Evolutionary conservation across 2,329 filamentous ascomycete species (phyloP).

Genomic region (Botryotinia narcissicola): DNA sequence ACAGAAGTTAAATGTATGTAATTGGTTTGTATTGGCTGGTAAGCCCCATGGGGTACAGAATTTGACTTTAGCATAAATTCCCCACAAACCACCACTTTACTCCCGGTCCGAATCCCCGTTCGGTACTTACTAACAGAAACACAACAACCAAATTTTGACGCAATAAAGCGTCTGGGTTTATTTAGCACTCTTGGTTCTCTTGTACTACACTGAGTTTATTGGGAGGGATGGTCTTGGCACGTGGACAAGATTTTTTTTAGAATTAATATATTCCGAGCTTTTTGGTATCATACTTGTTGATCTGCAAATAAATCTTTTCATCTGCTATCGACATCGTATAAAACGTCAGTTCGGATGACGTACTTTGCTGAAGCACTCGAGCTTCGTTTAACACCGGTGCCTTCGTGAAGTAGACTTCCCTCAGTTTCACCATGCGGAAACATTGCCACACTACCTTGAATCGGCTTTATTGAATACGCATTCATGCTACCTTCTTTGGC

Average conservation of each 20-base stretch:
- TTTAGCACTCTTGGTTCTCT: neutral
- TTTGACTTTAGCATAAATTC: slow-evolving; percentile 22
- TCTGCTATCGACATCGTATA: slow-evolving; percentile 56
- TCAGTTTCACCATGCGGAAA: slow-evolving; percentile 69
- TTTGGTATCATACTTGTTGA: neutral
- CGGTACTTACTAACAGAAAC: slow-evolving; percentile 1
- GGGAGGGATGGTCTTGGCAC: neutral
- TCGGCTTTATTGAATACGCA: slow-evolving; percentile 65
- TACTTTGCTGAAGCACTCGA: slow-evolving; percentile 58
- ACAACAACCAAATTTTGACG: neutral
- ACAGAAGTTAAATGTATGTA: neutral
- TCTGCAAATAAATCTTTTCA: neutral
- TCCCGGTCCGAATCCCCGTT: slow-evolving; percentile 12
- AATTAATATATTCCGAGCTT: neutral
- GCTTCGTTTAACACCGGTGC: slow-evolving; percentile 65
- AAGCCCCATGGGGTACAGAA: neutral
- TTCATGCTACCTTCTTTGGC: slow-evolving; percentile 64
- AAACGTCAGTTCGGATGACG: slow-evolving; percentile 68
- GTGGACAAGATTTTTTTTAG: neutral
- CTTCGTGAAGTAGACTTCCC: slow-evolving; percentile 66
- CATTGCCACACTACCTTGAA: slow-evolving; percentile 66
- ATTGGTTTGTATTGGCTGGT: neutral
- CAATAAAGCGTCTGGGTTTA: neutral
- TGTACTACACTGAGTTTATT: neutral
- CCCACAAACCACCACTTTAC: slow-evolving; percentile 3